Evolutionary conservation across 1,284 basidiomycete genomes (phyloP).

Genomic region (Pterula multifida): DNA sequence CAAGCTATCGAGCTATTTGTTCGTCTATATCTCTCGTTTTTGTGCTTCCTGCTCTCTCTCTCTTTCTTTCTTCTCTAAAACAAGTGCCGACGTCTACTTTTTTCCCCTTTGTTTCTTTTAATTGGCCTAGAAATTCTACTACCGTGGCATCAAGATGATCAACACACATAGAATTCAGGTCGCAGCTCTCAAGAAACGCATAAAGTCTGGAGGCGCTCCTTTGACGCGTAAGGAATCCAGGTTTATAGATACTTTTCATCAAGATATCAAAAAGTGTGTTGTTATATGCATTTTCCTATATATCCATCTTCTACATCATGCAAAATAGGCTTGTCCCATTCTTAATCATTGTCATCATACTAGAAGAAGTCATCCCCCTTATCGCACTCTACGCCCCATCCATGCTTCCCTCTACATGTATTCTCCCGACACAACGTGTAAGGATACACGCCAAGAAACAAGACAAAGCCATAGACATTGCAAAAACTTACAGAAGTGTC

Average conservation of each 20-base stretch:
- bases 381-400: constrained; percentile 79
- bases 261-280: constrained; percentile 57
- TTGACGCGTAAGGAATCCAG: constrained; percentile 54
- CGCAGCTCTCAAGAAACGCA: constrained; percentile 38
- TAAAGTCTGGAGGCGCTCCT: constrained; percentile 40
- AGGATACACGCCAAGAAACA: constrained; percentile 55
- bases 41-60: neutral
- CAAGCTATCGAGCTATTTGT: constrained; percentile 62
- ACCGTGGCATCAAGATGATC: constrained; percentile 58
- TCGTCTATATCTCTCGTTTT: constrained; percentile 3
- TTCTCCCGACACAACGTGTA: constrained; percentile 71
- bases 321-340: constrained; percentile 68
- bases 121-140: constrained; percentile 69
- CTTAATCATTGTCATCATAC: constrained; percentile 57
- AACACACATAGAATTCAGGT: constrained; percentile 45
- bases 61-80: too few species aligned
- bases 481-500: constrained; percentile 20
- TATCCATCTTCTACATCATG: constrained; percentile 1
- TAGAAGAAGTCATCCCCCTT: constrained; percentile 77
- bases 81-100: constrained; percentile 8
- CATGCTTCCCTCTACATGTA: constrained; percentile 78
- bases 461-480: constrained; percentile 29
- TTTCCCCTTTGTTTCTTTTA: constrained; percentile 2
- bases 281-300: neutral
- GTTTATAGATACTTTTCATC: constrained; percentile 49